Percentiles rank a stretch among this genome's conserved stretches.
Evolutionary conservation across 345 rosid genomes (phyloP).

Genomic region (Euphorbia lathyris): DNA sequence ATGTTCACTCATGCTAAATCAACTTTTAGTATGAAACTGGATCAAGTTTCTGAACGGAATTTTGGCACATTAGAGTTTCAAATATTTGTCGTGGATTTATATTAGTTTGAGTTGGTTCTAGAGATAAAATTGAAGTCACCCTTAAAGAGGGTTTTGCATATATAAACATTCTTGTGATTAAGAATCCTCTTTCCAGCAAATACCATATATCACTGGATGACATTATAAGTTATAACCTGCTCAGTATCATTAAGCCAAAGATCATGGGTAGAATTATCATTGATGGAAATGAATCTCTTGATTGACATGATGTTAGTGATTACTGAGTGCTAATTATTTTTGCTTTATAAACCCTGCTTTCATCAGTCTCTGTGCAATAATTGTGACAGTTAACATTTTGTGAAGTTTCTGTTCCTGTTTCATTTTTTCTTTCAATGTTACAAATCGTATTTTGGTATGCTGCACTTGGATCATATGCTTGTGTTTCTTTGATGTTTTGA

Average conservation of each 20-base stretch:
- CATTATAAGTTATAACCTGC: neutral
- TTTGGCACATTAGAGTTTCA: conserved; percentile 1
- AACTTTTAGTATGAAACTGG: neutral
- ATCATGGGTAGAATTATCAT: neutral
- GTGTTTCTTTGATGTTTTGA: neutral
- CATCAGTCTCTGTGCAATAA: neutral
- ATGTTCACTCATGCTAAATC: neutral
- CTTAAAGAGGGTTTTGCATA: too few species aligned
- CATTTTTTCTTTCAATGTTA: neutral
- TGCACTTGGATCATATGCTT: neutral
- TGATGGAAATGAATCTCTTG: neutral
- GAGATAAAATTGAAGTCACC: neutral
- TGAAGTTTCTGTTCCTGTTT: neutral
- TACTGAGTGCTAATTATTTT: neutral
- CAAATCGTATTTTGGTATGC: neutral
- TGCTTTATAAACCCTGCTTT: neutral
- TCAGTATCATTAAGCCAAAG: neutral
- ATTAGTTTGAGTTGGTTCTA: neutral
- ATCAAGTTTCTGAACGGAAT: neutral
- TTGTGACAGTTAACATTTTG: neutral
- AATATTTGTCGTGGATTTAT: neutral
- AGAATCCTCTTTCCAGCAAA: neutral
- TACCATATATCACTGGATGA: neutral
- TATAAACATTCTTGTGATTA: neutral
- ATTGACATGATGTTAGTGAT: neutral